Evolutionary conservation across 2,329 filamentous ascomycete species (phyloP), one percentile per base, ranked within the genome.

Genomic region (Xylariaceae sp.): DNA sequence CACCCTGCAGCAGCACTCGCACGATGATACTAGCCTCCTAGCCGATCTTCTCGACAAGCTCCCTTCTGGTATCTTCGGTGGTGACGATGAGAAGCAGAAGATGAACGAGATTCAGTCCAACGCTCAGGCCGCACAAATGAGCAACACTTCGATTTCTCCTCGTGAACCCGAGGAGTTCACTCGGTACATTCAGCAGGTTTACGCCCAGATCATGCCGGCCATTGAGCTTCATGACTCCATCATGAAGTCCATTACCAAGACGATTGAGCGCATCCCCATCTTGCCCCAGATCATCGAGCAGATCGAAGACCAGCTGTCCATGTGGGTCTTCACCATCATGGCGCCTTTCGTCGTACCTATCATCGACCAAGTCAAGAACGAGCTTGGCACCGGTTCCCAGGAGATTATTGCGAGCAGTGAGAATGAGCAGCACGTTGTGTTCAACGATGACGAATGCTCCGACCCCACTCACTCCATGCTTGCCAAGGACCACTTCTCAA

Each of bases 401-500:
- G 90, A 96, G 73, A 88, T 97, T 68, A 96, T 97, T 64, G 81
- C 90, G 68, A 92, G 88, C 77, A 93, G 89, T 72, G 82, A 88
- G 73, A 84, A 88, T 55, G 88, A 96, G 77, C 92, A 96, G 76
- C 85, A 89, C 69, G 82, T 95, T 66, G 91, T 97, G 53, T 97
- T 96, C 74, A 76, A 89, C 50, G 87, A 97, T 65, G 88, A 95
- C 69, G 63, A 82, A 55, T 88, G 78, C 63, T 86, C 85, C 17
- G 88, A 97, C 69, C 93, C 92, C 0, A 97, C 92, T 1, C 92
- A 97, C 77, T 95, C 90, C 17, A 96, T 96, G 92, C 79, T 97
- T 55, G 92, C 91, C 60, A 97, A 97, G 77, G 92, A 97, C 69
- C 92, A 97, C 75, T 97, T 97, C 74, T 89, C 88, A 64, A 95